Evolutionary conservation across 176 grass and related monocot genomes (phyloP).

Genomic region (Carex kokanica): DNA sequence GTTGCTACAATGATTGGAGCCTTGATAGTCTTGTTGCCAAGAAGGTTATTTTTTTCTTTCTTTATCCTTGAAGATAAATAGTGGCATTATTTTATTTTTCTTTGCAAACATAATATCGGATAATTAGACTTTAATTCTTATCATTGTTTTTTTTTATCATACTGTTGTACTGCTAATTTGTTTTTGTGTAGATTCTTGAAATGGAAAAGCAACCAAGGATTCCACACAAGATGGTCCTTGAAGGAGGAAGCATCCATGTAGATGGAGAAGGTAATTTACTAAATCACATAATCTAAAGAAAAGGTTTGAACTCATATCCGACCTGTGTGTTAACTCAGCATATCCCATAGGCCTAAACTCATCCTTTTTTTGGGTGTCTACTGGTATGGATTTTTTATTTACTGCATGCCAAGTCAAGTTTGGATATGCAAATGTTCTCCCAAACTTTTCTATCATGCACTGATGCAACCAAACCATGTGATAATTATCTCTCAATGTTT

Average conservation of each 20-base stretch:
- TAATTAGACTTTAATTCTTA: conserved; percentile 6
- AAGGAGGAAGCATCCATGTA: conserved; percentile 97
- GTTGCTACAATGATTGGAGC: conserved; percentile 84
- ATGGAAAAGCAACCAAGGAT: conserved; percentile 65
- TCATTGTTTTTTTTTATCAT: background rate
- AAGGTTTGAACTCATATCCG: background rate
- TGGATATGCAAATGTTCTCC: background rate
- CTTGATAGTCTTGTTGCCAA: conserved; percentile 63
- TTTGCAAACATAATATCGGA: background rate
- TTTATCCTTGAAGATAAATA: background rate
- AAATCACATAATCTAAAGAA: background rate
- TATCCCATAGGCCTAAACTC: background rate
- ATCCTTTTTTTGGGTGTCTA: background rate
- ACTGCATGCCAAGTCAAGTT: background rate
- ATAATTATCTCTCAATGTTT: background rate
- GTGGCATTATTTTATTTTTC: background rate
- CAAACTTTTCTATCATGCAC: background rate
- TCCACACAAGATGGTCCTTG: conserved; percentile 72
- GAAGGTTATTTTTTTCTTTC: conserved; percentile 44
- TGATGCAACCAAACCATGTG: background rate
- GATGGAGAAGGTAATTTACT: conserved; percentile 73
- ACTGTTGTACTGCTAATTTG: background rate
- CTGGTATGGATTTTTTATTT: background rate
- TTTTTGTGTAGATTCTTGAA: conserved; percentile 48
- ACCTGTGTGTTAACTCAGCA: background rate